phyloP scores from a whole-genome alignment of 768 basidiomycete genomes.

The Termitomyces sp. region DNA sequence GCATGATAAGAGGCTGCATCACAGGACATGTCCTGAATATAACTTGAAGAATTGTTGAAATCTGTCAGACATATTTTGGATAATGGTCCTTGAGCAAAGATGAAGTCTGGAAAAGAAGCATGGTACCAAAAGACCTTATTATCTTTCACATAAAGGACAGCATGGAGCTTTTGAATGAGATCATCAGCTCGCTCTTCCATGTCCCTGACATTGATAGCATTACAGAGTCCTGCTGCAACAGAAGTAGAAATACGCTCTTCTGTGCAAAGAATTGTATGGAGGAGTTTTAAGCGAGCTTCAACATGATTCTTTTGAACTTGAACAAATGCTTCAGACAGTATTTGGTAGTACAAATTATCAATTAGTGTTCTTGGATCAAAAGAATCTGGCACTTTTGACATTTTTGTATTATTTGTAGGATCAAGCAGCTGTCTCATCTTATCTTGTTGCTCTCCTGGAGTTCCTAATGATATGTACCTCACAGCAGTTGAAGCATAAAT shows the following conservation, averaged over 20 bases:
- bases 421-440: not conserved
- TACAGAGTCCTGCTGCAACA: constrained; percentile 11
- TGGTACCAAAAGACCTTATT: constrained; percentile 2
- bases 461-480: not conserved
- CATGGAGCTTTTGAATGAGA: constrained; percentile 16
- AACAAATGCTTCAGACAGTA: not conserved
- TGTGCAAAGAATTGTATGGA: constrained; percentile 17
- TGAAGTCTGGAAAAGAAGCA: constrained; percentile 21
- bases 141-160: constrained; percentile 21
- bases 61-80: not conserved
- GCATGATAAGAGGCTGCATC: not conserved
- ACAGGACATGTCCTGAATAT: not conserved
- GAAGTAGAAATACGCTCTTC: constrained; percentile 8
- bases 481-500: constrained; percentile 1
- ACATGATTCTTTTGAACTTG: not conserved
- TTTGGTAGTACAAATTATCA: not conserved
- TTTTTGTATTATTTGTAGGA: not conserved
- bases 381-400: too few species aligned
- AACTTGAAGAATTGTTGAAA: not conserved
- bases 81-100: constrained; percentile 10
- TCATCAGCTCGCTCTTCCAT: not conserved
- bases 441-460: not conserved
- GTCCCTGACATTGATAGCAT: not conserved
- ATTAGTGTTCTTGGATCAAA: not conserved
- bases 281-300: constrained; percentile 10